A percentile compares a stretch with the other conserved stretches of the same genome.
Evolutionary conservation across 2,329 filamentous ascomycete species (phyloP).

Genomic region (Epichloe uncinata): DNA sequence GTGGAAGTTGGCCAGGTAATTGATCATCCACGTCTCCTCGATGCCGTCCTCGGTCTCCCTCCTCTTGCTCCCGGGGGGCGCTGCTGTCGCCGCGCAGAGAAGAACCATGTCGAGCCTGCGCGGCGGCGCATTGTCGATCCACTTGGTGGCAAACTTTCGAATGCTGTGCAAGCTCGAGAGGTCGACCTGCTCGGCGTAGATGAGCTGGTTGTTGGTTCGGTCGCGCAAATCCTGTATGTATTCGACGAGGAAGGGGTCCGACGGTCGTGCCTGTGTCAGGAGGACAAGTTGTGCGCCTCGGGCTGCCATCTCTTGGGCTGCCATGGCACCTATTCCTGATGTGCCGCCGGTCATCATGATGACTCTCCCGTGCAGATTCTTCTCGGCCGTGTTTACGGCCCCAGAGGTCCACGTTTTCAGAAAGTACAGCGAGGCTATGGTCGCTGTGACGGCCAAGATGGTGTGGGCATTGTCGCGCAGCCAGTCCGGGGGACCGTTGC

Average conservation of each 20-base stretch:
- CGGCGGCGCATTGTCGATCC: slow-evolving; percentile 91
- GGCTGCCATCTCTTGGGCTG: slow-evolving; percentile 59
- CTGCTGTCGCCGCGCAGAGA: slow-evolving; percentile 69
- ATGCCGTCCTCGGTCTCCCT: slow-evolving; percentile 62
- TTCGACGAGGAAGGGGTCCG: slow-evolving; percentile 81
- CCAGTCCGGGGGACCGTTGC: slow-evolving; percentile 37
- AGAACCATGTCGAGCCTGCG: slow-evolving; percentile 83
- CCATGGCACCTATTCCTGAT: slow-evolving; percentile 74
- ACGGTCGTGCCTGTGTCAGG: slow-evolving; percentile 67
- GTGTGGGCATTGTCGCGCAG: slow-evolving; percentile 30
- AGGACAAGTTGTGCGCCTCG: slow-evolving; percentile 86
- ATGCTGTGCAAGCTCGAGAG: slow-evolving; percentile 80
- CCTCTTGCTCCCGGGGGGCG: slow-evolving; percentile 49
- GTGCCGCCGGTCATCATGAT: slow-evolving; percentile 91
- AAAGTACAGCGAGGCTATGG: slow-evolving; percentile 26
- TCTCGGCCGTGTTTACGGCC: slow-evolving; percentile 58
- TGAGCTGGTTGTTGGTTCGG: slow-evolving; percentile 66
- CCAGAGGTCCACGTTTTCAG: slow-evolving; percentile 70
- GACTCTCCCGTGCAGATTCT: slow-evolving; percentile 85
- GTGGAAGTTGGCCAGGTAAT: slow-evolving; percentile 93
- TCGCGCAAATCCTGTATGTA: slow-evolving; percentile 80
- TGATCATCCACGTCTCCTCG: slow-evolving; percentile 85
- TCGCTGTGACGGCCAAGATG: slow-evolving; percentile 25
- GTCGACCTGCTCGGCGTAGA: slow-evolving; percentile 93
- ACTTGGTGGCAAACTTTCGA: slow-evolving; percentile 86